A percentile compares a stretch with the other conserved stretches of the same genome.
Evolutionary conservation across 352 stramenopile species (phyloP).

Genomic region (Globisporangium echinulatum): DNA sequence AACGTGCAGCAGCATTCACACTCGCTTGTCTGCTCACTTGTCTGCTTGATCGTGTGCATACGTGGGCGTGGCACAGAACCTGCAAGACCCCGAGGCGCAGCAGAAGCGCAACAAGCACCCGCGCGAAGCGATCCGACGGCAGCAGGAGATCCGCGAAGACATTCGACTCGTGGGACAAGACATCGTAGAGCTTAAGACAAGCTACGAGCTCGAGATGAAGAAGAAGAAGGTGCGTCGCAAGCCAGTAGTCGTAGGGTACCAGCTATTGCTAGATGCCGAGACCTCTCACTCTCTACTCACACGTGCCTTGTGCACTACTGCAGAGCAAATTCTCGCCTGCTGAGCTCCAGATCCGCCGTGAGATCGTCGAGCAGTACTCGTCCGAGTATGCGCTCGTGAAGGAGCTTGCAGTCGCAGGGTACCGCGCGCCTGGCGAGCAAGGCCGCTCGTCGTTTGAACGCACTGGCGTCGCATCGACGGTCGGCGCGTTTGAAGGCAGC

Average conservation of each 20-base stretch:
- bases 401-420: constrained; percentile 55
- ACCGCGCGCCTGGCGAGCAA: constrained; percentile 33
- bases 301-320: neutral
- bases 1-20: too few relatives aligned
- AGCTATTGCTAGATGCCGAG: neutral
- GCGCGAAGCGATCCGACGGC: constrained; percentile 67
- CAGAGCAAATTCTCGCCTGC: constrained; percentile 74
- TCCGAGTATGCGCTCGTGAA: constrained; percentile 75
- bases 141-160: constrained; percentile 79
- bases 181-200: constrained; percentile 63
- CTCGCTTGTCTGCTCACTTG: neutral
- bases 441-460: constrained; percentile 38
- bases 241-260: neutral
- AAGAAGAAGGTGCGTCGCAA: constrained; percentile 63
- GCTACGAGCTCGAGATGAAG: constrained; percentile 66
- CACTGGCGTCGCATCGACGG: constrained; percentile 30
- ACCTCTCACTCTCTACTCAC: too few relatives aligned
- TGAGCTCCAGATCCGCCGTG: constrained; percentile 71
- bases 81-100: constrained; percentile 67
- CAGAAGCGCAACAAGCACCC: constrained; percentile 65
- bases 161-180: constrained; percentile 67
- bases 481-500: constrained; percentile 63
- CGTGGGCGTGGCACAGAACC: constrained; percentile 22
- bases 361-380: constrained; percentile 75
- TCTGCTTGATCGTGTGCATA: neutral